Conservation (phyloP, 768 basidiomycete species). For the Termitomyces eurrhizus region DNA sequence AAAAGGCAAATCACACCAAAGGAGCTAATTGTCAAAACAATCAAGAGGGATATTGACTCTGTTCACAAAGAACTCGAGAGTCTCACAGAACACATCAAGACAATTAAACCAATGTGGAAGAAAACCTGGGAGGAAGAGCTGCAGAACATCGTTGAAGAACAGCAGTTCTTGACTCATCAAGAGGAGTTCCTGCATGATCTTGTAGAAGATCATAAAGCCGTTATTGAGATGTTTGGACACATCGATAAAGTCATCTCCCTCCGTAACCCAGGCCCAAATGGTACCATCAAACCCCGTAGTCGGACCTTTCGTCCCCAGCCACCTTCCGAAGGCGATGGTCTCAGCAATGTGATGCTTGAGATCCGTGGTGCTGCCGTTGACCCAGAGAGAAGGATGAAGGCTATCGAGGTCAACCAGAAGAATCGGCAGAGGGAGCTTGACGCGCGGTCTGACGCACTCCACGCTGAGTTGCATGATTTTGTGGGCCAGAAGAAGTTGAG, state of each 20-base stretch:
- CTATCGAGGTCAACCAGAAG: constrained; percentile 87
- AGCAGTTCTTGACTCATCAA: constrained; percentile 90
- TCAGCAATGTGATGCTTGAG: constrained; percentile 85
- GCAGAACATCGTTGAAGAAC: constrained; percentile 95
- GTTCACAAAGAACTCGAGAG: constrained; percentile 68
- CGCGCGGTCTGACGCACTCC: constrained; percentile 74
- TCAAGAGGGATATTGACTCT: constrained; percentile 68
- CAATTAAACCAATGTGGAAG: constrained; percentile 95
- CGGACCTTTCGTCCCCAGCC: constrained; percentile 58
- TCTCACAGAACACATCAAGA: constrained; percentile 80
- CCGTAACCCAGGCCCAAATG: constrained; percentile 43
- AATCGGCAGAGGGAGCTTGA: constrained; percentile 73
- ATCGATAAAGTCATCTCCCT: constrained; percentile 86
- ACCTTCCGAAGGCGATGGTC: constrained; percentile 61
- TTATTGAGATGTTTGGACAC: constrained; percentile 80
- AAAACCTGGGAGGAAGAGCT: constrained; percentile 98
- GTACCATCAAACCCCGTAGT: constrained; percentile 25
- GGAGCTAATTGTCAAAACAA: constrained; percentile 58
- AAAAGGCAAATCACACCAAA: constrained; percentile 87
- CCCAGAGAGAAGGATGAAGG: constrained; percentile 81
- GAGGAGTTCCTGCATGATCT: constrained; percentile 88
- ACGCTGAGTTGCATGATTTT: constrained; percentile 81
- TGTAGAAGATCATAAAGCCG: constrained; percentile 90
- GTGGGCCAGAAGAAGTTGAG: constrained; percentile 84
- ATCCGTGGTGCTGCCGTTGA: constrained; percentile 82